These are phyloP conservation scores for Kazachstania viticola DNA, from an alignment of 805 yeast genomes.

Conservation along the genomic window DNA sequence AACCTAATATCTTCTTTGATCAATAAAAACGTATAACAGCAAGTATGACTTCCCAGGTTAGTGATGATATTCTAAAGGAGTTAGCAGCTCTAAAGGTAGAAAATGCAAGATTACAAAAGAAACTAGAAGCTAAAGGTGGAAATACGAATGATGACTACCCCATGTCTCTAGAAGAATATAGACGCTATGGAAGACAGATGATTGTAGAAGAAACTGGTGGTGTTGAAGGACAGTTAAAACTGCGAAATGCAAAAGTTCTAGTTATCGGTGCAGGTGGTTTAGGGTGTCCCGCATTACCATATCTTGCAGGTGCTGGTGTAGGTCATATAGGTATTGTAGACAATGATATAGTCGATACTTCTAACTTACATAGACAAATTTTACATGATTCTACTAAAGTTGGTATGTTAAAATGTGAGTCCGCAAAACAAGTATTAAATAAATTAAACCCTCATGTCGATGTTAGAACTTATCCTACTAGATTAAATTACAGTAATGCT, in stretches of 20 bases:
- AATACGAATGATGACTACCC: slow-evolving; percentile 4
- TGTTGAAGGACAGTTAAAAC: slow-evolving; percentile 39
- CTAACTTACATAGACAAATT: slow-evolving; percentile 85
- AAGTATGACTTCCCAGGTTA: background rate
- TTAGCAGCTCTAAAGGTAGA: slow-evolving; percentile 18
- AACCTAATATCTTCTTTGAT: too few species aligned
- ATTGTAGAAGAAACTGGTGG: slow-evolving; percentile 71
- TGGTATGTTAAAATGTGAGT: slow-evolving; percentile 64
- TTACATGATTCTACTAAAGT: slow-evolving; percentile 57
- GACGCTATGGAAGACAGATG: slow-evolving; percentile 89
- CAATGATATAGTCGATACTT: slow-evolving; percentile 69
- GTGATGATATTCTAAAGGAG: slow-evolving; percentile 14
- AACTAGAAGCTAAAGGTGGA: slow-evolving; percentile 4
- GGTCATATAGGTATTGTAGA: slow-evolving; percentile 83
- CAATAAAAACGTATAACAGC: too few species aligned
- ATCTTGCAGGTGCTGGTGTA: slow-evolving; percentile 79
- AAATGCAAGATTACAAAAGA: slow-evolving; percentile 15
- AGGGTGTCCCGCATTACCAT: slow-evolving; percentile 84
- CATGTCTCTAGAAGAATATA: slow-evolving; percentile 52
- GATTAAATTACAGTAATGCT: slow-evolving; percentile 46
- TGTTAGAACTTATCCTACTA: slow-evolving; percentile 39
- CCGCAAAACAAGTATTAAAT: slow-evolving; percentile 49
- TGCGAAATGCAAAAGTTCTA: slow-evolving; percentile 49
- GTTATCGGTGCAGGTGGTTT: slow-evolving; percentile 96
- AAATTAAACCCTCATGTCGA: slow-evolving; percentile 59